Conservation (phyloP, 116 monocot genomes). For the Zostera marina region DNA sequence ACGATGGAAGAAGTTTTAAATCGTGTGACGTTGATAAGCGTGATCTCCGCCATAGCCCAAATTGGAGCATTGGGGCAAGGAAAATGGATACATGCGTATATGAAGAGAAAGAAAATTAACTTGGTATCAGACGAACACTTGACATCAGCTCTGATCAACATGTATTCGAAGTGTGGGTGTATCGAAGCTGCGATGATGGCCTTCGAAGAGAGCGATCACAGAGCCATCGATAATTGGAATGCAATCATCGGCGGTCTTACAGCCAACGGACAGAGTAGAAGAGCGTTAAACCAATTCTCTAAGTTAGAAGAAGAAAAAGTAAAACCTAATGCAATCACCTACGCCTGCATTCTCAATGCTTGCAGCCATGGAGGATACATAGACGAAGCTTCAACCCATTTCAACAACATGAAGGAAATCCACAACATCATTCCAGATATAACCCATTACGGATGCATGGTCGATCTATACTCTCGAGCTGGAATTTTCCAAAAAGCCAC, state of each 20-base stretch:
- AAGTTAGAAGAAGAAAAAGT: conserved; percentile 16
- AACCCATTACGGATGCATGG: conserved; percentile 60
- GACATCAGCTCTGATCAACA: conserved; percentile 39
- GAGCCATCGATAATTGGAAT: conserved; percentile 42
- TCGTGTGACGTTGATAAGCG: conserved; percentile 23
- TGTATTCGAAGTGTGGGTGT: conserved; percentile 56
- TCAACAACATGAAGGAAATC: conserved; percentile 28
- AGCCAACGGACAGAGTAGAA: conserved; percentile 22
- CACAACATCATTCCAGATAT: conserved; percentile 44
- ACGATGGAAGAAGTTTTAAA: conserved; percentile 17
- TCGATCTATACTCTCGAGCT: conserved; percentile 47
- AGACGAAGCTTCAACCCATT: conserved; percentile 21
- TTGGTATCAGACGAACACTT: conserved; percentile 22
- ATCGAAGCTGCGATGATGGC: conserved; percentile 22
- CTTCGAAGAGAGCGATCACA: conserved; percentile 14
- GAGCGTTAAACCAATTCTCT: conserved; percentile 25
- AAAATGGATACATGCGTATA: conserved; percentile 34
- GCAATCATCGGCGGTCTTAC: conserved; percentile 44
- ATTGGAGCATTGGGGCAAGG: conserved; percentile 40
- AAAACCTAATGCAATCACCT: conserved; percentile 42
- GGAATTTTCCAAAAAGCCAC: conserved; percentile 40
- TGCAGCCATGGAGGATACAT: conserved; percentile 63
- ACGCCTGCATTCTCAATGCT: conserved; percentile 39
- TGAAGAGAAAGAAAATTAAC: conserved; percentile 12
- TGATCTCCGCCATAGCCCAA: conserved; percentile 24